Percentiles rank a stretch among this genome's conserved stretches.
Conservation (phyloP, 169 alveolate species). For the Amoebophrya sp. region DNA sequence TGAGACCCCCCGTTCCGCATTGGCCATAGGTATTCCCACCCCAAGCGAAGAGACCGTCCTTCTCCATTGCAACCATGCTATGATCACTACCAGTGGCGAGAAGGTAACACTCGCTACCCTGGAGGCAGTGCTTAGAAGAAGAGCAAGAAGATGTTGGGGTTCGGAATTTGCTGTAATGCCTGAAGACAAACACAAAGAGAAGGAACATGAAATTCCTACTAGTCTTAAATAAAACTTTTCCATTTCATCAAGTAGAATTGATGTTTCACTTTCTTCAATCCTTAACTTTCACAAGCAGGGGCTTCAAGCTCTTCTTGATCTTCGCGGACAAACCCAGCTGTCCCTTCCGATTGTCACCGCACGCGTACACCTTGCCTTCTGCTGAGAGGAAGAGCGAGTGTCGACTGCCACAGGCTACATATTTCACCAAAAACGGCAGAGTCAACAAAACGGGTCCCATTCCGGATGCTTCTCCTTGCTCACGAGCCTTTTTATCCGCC, state of each 20-base stretch:
- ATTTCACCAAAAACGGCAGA: background rate
- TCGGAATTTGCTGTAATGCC: no score
- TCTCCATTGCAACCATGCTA: background rate
- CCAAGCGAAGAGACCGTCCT: background rate
- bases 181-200: no score
- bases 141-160: no score
- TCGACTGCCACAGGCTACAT: background rate
- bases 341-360: background rate
- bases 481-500: background rate
- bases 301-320: background rate
- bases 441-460: background rate
- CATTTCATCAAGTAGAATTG: no score
- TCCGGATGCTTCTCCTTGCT: background rate
- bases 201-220: no score
- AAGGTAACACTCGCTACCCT: background rate
- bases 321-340: background rate
- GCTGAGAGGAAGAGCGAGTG: background rate
- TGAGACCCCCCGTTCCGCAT: background rate
- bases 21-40: background rate
- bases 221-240: no score
- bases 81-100: background rate
- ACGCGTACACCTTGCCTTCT: background rate
- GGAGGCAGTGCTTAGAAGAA: no score
- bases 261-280: no score
- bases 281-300: background rate